Conservation (phyloP, 257 asterid species). For the Petunia axillaris region DNA sequence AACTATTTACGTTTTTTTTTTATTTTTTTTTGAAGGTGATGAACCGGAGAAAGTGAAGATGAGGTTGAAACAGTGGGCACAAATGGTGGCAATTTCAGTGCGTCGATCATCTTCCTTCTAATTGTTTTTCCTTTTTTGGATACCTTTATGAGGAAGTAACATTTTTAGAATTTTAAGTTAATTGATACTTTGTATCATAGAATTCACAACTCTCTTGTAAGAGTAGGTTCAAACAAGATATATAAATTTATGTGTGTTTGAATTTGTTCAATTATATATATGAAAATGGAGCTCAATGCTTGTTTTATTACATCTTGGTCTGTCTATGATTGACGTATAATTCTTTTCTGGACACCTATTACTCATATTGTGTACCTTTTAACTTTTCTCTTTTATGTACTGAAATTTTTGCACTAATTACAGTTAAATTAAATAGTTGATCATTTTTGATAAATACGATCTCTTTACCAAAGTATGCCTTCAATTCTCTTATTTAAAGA, state of each 20-base stretch:
- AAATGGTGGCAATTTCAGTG: conserved; percentile 73
- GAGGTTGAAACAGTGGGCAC: conserved; percentile 78
- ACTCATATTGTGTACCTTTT: too few species aligned
- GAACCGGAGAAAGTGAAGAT: conserved; percentile 59
- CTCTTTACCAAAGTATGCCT: too few species aligned
- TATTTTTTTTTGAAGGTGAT: conserved; percentile 43
- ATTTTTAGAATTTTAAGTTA: background rate
- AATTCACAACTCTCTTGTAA: background rate
- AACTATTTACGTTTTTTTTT: background rate
- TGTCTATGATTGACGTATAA: background rate
- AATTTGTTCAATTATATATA: background rate
- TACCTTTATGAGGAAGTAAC: background rate
- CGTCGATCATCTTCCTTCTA: conserved; percentile 36
- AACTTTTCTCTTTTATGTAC: too few species aligned
- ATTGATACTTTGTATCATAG: background rate
- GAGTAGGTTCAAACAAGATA: background rate
- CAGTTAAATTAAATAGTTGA: too few species aligned
- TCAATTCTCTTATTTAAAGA: too few species aligned
- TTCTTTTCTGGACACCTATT: too few species aligned
- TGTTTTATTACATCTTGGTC: background rate
- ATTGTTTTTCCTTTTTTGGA: background rate
- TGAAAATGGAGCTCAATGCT: background rate
- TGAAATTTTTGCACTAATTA: too few species aligned
- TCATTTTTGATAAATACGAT: too few species aligned
- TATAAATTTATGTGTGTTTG: background rate